Base-by-base conservation (phyloP, 2,329 filamentous ascomycete genomes). In the Plectosphaerella sp. region DNA sequence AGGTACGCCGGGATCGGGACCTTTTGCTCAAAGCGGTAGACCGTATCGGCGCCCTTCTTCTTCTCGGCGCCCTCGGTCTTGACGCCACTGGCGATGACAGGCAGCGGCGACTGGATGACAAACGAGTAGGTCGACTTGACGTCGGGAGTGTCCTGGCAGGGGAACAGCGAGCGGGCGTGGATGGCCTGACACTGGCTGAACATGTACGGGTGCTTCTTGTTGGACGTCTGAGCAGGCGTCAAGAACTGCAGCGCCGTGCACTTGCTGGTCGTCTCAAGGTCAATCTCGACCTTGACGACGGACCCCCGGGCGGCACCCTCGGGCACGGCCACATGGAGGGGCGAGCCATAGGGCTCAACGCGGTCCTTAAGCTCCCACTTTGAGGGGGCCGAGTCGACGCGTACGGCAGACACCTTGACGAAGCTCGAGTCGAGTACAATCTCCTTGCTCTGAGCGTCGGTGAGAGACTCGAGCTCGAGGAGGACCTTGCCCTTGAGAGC, bases 161-260 rank as follows among this genome's bases (percentile, higher is more conserved):
- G 94, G 69, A 97, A 96, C 55, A 97, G 82, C 47, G 91, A 96
- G 54, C 94, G 86, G 43, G 90, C 91, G 64, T 97, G 92, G 64
- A 97, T 97, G 50, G 93, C 92, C 76, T 99, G 93, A 69, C 92
- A 96, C 75, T 97, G 94, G 45, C 90, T 95, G 75, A 97, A 97
- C 86, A 97, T 93, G 72, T 97, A 97, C 1, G 93, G 93, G 60
- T 95, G 88, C 71, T 91, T 94, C 75, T 91, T 92, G 80, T 96
- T 97, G 53, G 89, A 91, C 1, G 94, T 97, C 74, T 97, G 94
- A 33, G 87, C 88, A 2, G 91, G 91, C 1, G 89, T 92, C 69
- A 99, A 80, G 93, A 94, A 99, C 72, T 97, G 93, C 56, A 99
- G 77, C 10, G 93, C 93, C 11, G 92, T 96, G 70, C 93, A 97